A percentile compares a stretch with the other conserved stretches of the same genome.
Conservation (phyloP, 495 filamentous ascomycete genomes). For the Aspergillus biplanus region DNA sequence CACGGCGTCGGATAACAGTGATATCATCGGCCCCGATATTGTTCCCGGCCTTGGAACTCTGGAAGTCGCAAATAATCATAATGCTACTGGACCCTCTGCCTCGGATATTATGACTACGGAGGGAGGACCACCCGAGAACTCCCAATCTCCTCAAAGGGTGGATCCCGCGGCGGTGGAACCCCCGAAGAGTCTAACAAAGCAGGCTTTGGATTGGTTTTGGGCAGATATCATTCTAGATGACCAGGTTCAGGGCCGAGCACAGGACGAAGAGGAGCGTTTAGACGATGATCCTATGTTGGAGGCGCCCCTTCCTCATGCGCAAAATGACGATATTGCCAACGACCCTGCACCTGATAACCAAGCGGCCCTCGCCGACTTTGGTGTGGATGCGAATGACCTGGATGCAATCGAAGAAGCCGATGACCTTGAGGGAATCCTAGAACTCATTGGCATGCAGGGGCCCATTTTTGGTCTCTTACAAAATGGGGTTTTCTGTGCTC, state of each 20-base stretch:
- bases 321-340: constrained; percentile 31
- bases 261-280: constrained; percentile 59
- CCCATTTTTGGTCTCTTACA: constrained; percentile 88
- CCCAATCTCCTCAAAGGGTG: background rate
- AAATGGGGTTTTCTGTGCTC: constrained; percentile 90
- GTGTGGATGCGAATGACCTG: constrained; percentile 59
- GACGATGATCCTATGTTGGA: constrained; percentile 61
- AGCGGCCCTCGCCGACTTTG: constrained; percentile 46
- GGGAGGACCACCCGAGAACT: background rate
- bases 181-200: constrained; percentile 24
- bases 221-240: constrained; percentile 52
- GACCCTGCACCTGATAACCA: constrained; percentile 30
- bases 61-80: background rate
- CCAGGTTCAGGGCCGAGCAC: constrained; percentile 37
- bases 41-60: background rate
- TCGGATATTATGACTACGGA: background rate
- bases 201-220: constrained; percentile 64
- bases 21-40: background rate
- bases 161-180: constrained; percentile 15
- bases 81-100: background rate
- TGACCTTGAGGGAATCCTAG: constrained; percentile 96
- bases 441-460: constrained; percentile 95
- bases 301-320: constrained; percentile 65
- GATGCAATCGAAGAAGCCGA: constrained; percentile 81
- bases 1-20: constrained; percentile 7